Conservation (phyloP, 805 yeast species). For the Zygosaccharomyces lentus region DNA sequence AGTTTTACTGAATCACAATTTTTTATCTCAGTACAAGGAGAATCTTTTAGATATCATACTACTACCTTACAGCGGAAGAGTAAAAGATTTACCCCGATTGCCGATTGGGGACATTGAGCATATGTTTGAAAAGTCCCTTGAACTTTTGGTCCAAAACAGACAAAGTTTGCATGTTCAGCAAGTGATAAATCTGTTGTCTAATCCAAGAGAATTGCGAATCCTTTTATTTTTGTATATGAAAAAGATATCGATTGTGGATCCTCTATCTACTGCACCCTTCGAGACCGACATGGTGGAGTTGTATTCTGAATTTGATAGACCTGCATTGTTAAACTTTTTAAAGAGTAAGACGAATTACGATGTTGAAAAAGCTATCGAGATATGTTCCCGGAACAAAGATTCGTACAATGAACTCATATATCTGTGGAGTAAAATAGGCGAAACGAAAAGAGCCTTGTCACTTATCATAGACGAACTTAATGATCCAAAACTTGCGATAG, state of each 20-base stretch:
- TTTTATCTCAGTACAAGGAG: slow-evolving; percentile 48
- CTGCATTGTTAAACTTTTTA: slow-evolving; percentile 56
- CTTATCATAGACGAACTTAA: slow-evolving; percentile 71
- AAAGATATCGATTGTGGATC: slow-evolving; percentile 52
- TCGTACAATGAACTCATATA: slow-evolving; percentile 69
- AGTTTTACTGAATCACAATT: slow-evolving; percentile 58
- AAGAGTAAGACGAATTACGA: slow-evolving; percentile 57
- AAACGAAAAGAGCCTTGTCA: slow-evolving; percentile 65
- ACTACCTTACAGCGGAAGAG: slow-evolving; percentile 36
- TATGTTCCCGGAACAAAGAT: slow-evolving; percentile 48
- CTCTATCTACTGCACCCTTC: slow-evolving; percentile 47
- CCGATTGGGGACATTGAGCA: slow-evolving; percentile 41
- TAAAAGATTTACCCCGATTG: slow-evolving; percentile 37
- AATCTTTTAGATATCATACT: slow-evolving; percentile 50
- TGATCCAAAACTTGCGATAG: slow-evolving; percentile 77
- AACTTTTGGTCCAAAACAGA: slow-evolving; percentile 55
- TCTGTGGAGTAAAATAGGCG: slow-evolving; percentile 77
- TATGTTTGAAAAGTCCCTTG: slow-evolving; percentile 43
- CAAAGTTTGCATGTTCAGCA: slow-evolving; percentile 57
- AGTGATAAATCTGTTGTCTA: slow-evolving; percentile 46
- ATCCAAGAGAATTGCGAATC: slow-evolving; percentile 39
- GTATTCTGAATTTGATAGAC: slow-evolving; percentile 56
- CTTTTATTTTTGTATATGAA: slow-evolving; percentile 65
- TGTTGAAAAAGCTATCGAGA: slow-evolving; percentile 61
- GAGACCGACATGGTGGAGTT: slow-evolving; percentile 66